Conservation (phyloP, 2,329 filamentous ascomycete genomes). For the Scopulariopsis brevicaulis region DNA sequence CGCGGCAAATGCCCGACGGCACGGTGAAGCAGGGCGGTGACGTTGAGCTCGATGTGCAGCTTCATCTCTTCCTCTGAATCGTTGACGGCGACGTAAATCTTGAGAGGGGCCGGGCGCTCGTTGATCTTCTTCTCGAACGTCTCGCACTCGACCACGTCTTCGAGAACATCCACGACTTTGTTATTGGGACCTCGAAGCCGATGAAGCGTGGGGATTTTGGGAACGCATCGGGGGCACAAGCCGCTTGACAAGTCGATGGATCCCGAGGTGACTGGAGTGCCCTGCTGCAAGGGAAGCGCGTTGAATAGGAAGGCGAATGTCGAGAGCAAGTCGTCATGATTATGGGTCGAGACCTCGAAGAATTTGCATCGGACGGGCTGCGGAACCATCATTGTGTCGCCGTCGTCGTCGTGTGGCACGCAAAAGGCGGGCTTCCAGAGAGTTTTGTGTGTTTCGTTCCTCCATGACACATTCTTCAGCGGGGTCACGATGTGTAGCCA, state of each 20-base stretch:
- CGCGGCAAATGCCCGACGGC: constrained; percentile 8
- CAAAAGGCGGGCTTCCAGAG: neutral
- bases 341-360: neutral
- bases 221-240: constrained; percentile 1
- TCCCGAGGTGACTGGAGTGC: neutral
- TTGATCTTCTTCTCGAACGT: constrained; percentile 5
- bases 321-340: neutral
- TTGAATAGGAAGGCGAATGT: neutral
- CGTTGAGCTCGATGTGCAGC: constrained; percentile 8
- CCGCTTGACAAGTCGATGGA: neutral
- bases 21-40: constrained; percentile 8
- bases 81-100: constrained; percentile 1
- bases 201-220: neutral
- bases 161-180: constrained; percentile 2
- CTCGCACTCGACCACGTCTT: constrained; percentile 4
- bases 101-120: constrained; percentile 5
- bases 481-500: neutral
- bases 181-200: neutral
- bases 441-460: neutral
- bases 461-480: neutral
- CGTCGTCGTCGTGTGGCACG: neutral
- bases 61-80: neutral
- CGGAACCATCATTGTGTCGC: neutral
- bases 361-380: neutral
- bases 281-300: neutral